A percentile compares a stretch with the other conserved stretches of the same genome.
phyloP scores from a whole-genome alignment of 495 filamentous ascomycete genomes.

The Barbatosphaeria neglecta region DNA sequence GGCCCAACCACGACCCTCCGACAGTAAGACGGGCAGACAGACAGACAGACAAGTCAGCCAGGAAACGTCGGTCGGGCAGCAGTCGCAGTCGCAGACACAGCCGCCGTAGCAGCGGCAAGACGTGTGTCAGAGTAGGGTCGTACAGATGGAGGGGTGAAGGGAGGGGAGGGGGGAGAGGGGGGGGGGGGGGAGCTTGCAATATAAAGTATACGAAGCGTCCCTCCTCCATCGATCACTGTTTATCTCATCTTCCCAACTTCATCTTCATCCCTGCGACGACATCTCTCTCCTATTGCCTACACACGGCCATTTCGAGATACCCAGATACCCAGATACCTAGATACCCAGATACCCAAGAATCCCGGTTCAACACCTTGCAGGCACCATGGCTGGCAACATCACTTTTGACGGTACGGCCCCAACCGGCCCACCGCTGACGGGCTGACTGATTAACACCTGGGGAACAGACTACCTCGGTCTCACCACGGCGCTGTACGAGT shows the following conservation, averaged over 20 bases:
- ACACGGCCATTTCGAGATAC: not conserved
- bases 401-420: not conserved
- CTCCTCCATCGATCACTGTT: not conserved
- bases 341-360: not conserved
- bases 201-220: not conserved
- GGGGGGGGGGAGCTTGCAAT: not conserved
- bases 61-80: too few species aligned
- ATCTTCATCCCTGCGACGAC: not conserved
- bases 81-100: too few species aligned
- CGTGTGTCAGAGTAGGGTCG: too few species aligned
- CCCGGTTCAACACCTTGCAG: too few species aligned
- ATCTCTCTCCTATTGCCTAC: not conserved
- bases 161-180: not conserved
- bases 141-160: too few species aligned
- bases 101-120: too few species aligned
- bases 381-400: not conserved
- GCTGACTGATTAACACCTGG: not conserved
- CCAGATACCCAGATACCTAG: not conserved
- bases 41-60: not conserved
- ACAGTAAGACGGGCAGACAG: not conserved
- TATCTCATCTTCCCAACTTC: not conserved
- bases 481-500: conserved; percentile 50
- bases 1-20: not conserved
- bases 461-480: conserved; percentile 39
- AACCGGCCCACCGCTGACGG: too few species aligned